Conservation (phyloP, 345 rosid genomes). For the Excoecaria agallocha region DNA sequence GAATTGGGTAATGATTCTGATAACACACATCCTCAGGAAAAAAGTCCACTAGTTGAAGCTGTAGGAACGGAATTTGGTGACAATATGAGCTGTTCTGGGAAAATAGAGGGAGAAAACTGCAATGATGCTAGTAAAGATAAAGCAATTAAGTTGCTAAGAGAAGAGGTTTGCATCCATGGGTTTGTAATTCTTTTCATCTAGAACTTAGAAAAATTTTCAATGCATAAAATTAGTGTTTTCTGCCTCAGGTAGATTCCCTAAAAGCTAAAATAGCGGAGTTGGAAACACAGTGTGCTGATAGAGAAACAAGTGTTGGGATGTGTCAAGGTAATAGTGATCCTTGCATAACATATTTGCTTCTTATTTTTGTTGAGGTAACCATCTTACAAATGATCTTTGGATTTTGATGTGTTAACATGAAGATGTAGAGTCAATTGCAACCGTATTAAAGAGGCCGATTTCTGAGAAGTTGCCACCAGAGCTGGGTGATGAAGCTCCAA, state of each 20-base stretch:
- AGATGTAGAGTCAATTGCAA: conserved; percentile 31
- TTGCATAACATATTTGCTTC: conserved; percentile 12
- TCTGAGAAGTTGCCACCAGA: conserved; percentile 29
- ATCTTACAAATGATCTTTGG: background rate
- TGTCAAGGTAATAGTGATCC: conserved; percentile 25
- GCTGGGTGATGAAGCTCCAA: conserved; percentile 33
- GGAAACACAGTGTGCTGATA: conserved; percentile 40
- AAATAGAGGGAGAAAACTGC: conserved; percentile 27
- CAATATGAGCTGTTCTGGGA: conserved; percentile 28
- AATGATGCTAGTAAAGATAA: conserved; percentile 33
- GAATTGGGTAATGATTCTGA: conserved; percentile 25
- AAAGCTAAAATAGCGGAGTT: conserved; percentile 67
- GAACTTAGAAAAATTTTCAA: background rate
- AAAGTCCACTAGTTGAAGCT: conserved; percentile 31
- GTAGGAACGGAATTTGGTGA: conserved; percentile 21
- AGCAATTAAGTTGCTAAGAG: conserved; percentile 45
- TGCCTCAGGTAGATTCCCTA: conserved; percentile 58
- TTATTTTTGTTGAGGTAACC: background rate
- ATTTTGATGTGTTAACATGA: conserved; percentile 38
- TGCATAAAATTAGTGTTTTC: conserved; percentile 9
- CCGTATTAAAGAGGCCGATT: conserved; percentile 23
- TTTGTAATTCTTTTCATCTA: background rate
- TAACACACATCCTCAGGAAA: conserved; percentile 26
- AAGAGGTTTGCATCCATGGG: conserved; percentile 52
- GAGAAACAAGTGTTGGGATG: conserved; percentile 23